phyloP scores from a whole-genome alignment of 805 yeast genomes.

The Saccharomyces mikatae region DNA sequence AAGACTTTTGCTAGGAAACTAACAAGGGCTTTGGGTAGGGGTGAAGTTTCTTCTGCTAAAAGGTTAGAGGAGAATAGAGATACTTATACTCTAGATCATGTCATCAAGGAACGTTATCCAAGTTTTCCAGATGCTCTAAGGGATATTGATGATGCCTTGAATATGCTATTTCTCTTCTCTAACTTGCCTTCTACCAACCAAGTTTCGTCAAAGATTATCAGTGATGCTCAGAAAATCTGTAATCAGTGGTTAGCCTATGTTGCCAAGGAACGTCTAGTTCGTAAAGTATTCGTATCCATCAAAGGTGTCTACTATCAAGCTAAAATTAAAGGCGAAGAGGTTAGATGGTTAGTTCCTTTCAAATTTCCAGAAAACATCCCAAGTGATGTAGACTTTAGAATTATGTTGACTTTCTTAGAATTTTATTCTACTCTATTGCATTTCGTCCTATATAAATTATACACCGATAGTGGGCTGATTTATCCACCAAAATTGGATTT shows the following conservation, averaged over 20 bases:
- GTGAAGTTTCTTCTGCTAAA: constrained; percentile 84
- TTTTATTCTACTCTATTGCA: constrained; percentile 88
- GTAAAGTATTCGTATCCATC: constrained; percentile 89
- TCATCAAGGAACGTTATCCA: constrained; percentile 93
- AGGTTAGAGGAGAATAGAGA: constrained; percentile 63
- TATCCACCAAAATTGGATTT: constrained; percentile 85
- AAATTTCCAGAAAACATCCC: constrained; percentile 96
- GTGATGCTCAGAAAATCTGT: constrained; percentile 77
- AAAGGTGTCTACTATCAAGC: constrained; percentile 97
- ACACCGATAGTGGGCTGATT: constrained; percentile 74
- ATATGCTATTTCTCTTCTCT: constrained; percentile 89
- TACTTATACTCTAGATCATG: constrained; percentile 76
- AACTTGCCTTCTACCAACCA: constrained; percentile 89
- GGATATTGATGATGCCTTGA: constrained; percentile 90
- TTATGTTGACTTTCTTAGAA: constrained; percentile 94
- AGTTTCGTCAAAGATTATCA: constrained; percentile 72
- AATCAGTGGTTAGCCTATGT: constrained; percentile 94
- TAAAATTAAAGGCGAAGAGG: constrained; percentile 78
- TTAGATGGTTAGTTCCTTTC: constrained; percentile 94
- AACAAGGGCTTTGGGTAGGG: constrained; percentile 82
- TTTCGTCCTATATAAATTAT: constrained; percentile 77
- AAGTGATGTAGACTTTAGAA: constrained; percentile 86
- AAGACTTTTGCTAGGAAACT: constrained; percentile 89
- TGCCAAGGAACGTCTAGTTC: constrained; percentile 71
- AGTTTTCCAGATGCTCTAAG: constrained; percentile 85